Conservation (phyloP, 2,329 filamentous ascomycete species). For the Cryphonectria parasitica region DNA sequence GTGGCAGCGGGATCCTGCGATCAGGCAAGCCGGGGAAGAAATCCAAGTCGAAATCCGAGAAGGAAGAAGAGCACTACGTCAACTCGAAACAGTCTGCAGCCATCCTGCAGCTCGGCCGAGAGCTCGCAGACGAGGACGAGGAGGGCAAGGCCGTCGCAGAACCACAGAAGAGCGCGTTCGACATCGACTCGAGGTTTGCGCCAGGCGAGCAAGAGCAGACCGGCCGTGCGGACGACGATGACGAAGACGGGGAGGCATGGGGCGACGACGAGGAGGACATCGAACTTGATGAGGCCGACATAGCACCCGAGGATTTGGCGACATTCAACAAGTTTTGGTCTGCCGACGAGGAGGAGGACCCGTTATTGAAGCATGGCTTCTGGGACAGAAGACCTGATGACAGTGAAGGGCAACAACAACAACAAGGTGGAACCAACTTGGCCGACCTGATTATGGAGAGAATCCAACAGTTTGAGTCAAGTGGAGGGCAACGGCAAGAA, state of each 20-base stretch:
- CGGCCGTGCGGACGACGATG: constrained; percentile 55
- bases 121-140: constrained; percentile 81
- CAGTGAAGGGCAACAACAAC: constrained; percentile 43
- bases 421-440: constrained; percentile 70
- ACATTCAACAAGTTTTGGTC: constrained; percentile 91
- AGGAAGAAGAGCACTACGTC: constrained; percentile 74
- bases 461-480: constrained; percentile 88
- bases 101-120: constrained; percentile 87
- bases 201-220: constrained; percentile 52
- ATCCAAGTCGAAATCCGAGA: constrained; percentile 75
- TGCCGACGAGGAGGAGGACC: constrained; percentile 68
- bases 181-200: constrained; percentile 76
- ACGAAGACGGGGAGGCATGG: constrained; percentile 70
- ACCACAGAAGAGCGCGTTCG: constrained; percentile 67
- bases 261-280: constrained; percentile 77
- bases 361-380: constrained; percentile 68
- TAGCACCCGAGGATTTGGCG: constrained; percentile 87
- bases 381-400: constrained; percentile 50
- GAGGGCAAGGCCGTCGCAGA: constrained; percentile 50
- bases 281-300: constrained; percentile 66
- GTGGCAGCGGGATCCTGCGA: constrained; percentile 68
- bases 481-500: constrained; percentile 47
- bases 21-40: constrained; percentile 25
- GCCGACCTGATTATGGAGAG: constrained; percentile 93
- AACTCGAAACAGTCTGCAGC: constrained; percentile 87